Base-by-base conservation (phyloP, 768 basidiomycete species). In the Lanmaoa pseudosensibilis region DNA sequence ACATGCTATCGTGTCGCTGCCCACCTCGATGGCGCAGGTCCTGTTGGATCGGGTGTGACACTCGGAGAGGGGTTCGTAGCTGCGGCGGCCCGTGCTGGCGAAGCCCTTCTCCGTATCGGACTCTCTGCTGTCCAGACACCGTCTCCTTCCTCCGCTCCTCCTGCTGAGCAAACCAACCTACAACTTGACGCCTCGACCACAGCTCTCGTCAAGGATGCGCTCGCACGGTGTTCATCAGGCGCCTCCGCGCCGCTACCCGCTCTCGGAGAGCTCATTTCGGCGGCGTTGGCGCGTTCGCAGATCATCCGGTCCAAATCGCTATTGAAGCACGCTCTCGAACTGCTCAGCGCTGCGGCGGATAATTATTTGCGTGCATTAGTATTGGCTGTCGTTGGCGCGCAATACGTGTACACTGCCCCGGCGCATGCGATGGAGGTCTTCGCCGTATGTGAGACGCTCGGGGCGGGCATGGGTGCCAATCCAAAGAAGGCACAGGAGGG, bases 301-400 rank as follows among this genome's bases (percentile, higher is more conserved):
- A 69, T 69, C 44, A 64, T 69, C 34, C 65, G 67, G 3, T 71
- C 69, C 10, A 69, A 69, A 41, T 64, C 63, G 1, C 79, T 85
- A 49, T 74, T 83, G n/a, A 85, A 85, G 52, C 69, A 72, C 1
- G 85, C 88, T 0, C 77, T 92, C 2, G 75, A 79, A 13, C 73
- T 86, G 15, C 81, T 84, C 0, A 84, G 81, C 1, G 62, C 68
- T 1, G 77, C 86, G 4, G 83, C 80, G 19, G 90, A 92, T 57
- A 92, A 90, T 58, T 82, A 91, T 65, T 72, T 90, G 19, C 85
- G 88, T 10, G 87, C 87, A 13, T 73, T 90, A 2, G 75, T 90
- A 4, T 75, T 92, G 18, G 82, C 86, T 3, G 77, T 91, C 18
- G 80, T 86, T 12, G 79, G 88, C 1, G 79, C 85, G 27, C 86